phyloP scores from a whole-genome alignment of 2,329 filamentous ascomycete genomes.

The Colletotrichum sp. region DNA sequence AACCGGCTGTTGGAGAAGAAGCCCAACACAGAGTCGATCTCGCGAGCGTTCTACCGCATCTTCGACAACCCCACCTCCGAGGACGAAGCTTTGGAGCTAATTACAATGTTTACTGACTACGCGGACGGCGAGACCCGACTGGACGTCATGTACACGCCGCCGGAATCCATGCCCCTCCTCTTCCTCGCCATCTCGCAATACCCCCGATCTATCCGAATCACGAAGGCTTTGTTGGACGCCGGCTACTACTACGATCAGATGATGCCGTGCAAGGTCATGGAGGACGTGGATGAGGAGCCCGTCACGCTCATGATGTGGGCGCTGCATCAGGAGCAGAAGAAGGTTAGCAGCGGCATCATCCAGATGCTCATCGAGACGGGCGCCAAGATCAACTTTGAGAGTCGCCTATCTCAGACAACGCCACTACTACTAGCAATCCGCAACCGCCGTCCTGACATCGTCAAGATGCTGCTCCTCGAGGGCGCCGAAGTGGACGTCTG shows the following conservation, averaged over 20 bases:
- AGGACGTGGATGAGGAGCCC: slow-evolving; percentile 56
- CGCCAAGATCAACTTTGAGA: slow-evolving; percentile 64
- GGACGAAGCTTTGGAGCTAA: slow-evolving; percentile 53
- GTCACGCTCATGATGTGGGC: slow-evolving; percentile 66
- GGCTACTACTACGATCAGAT: slow-evolving; percentile 66
- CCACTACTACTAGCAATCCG: slow-evolving; percentile 66
- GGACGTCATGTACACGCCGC: slow-evolving; percentile 53
- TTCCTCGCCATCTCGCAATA: slow-evolving; percentile 59
- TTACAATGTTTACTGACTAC: slow-evolving; percentile 57
- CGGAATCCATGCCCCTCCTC: slow-evolving; percentile 51
- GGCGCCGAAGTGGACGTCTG: slow-evolving; percentile 65
- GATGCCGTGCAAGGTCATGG: slow-evolving; percentile 46
- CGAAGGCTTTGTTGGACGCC: slow-evolving; percentile 58
- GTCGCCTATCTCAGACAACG: slow-evolving; percentile 56
- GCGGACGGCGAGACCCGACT: slow-evolving; percentile 51
- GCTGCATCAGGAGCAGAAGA: slow-evolving; percentile 67
- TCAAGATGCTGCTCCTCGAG: slow-evolving; percentile 59
- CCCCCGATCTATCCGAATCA: slow-evolving; percentile 57
- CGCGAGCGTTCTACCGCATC: slow-evolving; percentile 59
- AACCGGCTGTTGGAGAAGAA: slow-evolving; percentile 53
- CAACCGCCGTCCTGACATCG: slow-evolving; percentile 60
- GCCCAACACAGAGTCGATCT: slow-evolving; percentile 55
- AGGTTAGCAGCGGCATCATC: slow-evolving; percentile 63
- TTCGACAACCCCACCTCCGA: slow-evolving; percentile 58
- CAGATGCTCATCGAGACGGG: slow-evolving; percentile 58